Base-by-base conservation (phyloP, 2,329 filamentous ascomycete species). In the Aureobasidium sp. region DNA sequence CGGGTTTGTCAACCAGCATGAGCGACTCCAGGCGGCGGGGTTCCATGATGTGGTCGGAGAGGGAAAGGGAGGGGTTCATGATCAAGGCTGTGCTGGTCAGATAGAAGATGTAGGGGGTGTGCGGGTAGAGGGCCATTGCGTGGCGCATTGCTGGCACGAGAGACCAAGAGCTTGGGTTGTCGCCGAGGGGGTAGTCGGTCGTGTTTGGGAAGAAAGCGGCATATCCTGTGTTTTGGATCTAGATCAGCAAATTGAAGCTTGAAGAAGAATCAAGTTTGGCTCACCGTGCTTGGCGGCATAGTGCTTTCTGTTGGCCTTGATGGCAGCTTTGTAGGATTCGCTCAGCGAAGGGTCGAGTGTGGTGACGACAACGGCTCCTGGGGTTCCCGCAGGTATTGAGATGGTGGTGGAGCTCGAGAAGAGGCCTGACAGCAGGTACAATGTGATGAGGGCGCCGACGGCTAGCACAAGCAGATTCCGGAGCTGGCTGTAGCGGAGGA, bases 231-330 rank as follows among this genome's bases (percentile, higher is more conserved):
- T 22, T 59, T 21, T 21, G 19, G 6, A 22, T 19, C 29, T 48
- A 67, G 14, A n/a, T 60, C 14, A 57, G 53, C 14, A 53, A n/a
- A 21, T 5, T 2, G 7, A 7, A 16, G 7, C 24, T 17, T 6
- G 22, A n/a, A 29, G 7, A 7, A 6, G 11, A 14, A 4, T 12
- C 11, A 12, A 5, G 30, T 16, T 10, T 29, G 12, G 60, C 78
- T 64, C 79, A 95, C 90, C 91, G 72, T 97, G 90, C 66, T 81
- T 84, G 59, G 80, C 79, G 6, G 91, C 93, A 71, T 97, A 98
- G 58, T 86, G 79, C 64, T 85, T 78, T 62, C 93, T 77, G 69
- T 98, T 98, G 61, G 87, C 80, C 66, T 82, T 85, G 58, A 98
- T 80, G 62, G 81, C 81, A 55, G 85, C 76, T 53, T 85, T 75